Conservation (phyloP, 192 early-diverging fungal genomes). For the Allomyces macrogynus region DNA sequence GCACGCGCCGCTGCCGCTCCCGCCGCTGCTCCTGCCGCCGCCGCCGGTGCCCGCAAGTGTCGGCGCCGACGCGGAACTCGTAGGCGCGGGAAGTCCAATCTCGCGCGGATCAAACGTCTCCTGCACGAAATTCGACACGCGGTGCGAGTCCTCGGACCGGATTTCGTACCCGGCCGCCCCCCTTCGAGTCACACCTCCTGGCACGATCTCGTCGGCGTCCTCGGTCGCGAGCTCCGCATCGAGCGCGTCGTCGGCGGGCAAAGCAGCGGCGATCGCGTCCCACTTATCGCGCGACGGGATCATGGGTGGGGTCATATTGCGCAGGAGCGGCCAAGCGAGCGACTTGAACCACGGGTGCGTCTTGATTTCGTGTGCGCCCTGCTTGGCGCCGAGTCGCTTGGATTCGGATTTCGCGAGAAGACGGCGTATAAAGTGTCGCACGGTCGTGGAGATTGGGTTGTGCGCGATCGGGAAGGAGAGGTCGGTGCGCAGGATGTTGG, state of each 20-base stretch:
- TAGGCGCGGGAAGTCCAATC: too few relatives aligned
- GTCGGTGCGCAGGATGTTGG: slow-evolving; percentile 64
- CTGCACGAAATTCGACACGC: too few relatives aligned
- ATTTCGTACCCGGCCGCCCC: neutral
- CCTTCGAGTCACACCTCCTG: neutral
- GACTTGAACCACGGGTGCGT: slow-evolving; percentile 73
- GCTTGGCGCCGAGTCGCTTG: slow-evolving; percentile 60
- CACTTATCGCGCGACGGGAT: slow-evolving; percentile 22
- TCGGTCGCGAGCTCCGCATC: neutral
- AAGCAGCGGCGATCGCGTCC: neutral
- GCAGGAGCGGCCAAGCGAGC: slow-evolving; percentile 79
- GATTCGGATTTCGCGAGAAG: slow-evolving; percentile 84
- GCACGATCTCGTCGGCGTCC: neutral
- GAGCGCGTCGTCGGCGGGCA: neutral
- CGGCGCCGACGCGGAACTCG: too few relatives aligned
- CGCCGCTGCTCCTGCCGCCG: too few relatives aligned
- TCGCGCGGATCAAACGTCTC: too few relatives aligned
- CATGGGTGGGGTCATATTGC: slow-evolving; percentile 70
- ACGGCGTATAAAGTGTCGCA: slow-evolving; percentile 63
- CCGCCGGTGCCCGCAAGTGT: too few relatives aligned
- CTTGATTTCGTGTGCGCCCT: slow-evolving; percentile 89
- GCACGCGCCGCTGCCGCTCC: too few relatives aligned
- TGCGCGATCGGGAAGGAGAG: slow-evolving; percentile 44
- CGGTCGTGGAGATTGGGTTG: slow-evolving; percentile 24
- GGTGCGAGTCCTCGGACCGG: too few relatives aligned